These are phyloP conservation scores for Calonectria fujianensis DNA, from an alignment of 2,329 filamentous ascomycete genomes.

Conservation along the genomic window DNA sequence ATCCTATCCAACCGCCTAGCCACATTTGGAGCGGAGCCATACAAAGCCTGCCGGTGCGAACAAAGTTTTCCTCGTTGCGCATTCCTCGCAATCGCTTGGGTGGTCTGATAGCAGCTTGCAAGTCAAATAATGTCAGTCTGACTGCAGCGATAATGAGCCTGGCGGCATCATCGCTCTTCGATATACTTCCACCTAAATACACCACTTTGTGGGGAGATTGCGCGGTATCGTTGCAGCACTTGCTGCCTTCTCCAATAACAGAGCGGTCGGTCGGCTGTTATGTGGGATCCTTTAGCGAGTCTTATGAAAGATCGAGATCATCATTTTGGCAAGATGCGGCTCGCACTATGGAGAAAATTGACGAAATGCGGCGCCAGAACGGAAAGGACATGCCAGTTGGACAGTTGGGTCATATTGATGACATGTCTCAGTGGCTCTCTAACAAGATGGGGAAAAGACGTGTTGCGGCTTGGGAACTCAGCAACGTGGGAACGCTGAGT, in stretches of 20 bases:
- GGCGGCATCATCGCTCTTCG: constrained; percentile 19
- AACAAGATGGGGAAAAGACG: constrained; percentile 29
- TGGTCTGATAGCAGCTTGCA: background rate
- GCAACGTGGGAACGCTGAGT: constrained; percentile 13
- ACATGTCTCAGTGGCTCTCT: constrained; percentile 23
- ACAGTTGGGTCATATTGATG: background rate
- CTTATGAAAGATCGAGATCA: constrained; percentile 1
- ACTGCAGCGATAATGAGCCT: constrained; percentile 10
- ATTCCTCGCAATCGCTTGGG: background rate
- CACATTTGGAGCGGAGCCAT: constrained; percentile 17
- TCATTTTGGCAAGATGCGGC: constrained; percentile 15
- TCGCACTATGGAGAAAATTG: background rate
- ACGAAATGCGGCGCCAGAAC: background rate
- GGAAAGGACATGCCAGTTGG: constrained; percentile 31
- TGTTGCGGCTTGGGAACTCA: constrained; percentile 31
- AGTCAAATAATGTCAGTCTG: background rate
- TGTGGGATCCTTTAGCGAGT: constrained; percentile 38
- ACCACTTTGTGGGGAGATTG: constrained; percentile 36
- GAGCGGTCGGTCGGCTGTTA: constrained; percentile 30
- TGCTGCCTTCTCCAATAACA: constrained; percentile 24
- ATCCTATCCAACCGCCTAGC: background rate
- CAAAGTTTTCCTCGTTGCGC: constrained; percentile 11
- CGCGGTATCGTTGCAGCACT: constrained; percentile 31
- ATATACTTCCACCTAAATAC: constrained; percentile 26
- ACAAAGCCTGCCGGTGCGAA: constrained; percentile 14